These are phyloP conservation scores for Vicia faba DNA, from an alignment of 306 rosid genomes.

Conservation along the genomic window DNA sequence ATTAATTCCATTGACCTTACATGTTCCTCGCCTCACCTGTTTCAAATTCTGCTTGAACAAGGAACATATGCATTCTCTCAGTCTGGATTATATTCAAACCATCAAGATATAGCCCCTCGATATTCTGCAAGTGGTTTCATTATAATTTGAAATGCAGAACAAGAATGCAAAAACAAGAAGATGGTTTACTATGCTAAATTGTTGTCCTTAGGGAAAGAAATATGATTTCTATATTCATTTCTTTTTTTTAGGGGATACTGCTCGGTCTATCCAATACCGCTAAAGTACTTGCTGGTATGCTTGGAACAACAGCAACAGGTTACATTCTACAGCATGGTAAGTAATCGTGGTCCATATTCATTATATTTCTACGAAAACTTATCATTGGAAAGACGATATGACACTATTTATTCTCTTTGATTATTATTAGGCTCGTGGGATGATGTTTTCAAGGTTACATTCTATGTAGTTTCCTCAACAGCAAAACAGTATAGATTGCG, in stretches of 20 bases:
- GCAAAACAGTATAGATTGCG: too few species aligned
- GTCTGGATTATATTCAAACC: constrained; percentile 94
- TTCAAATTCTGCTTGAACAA: constrained; percentile 46
- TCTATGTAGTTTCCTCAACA: too few species aligned
- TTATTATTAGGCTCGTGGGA: constrained; percentile 86
- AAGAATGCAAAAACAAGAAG: neutral
- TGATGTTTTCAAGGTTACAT: constrained; percentile 93
- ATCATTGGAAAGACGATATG: constrained; percentile 21
- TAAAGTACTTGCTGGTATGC: constrained; percentile 92
- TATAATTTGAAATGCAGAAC: constrained; percentile 23
- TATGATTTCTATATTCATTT: too few species aligned
- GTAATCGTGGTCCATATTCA: too few species aligned
- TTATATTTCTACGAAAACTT: neutral
- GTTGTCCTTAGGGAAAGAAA: neutral
- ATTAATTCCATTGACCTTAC: too few species aligned
- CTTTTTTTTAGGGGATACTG: constrained; percentile 66
- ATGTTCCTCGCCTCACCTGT: too few species aligned
- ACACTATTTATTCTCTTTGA: constrained; percentile 3
- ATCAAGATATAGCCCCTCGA: constrained; percentile 97
- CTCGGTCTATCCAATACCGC: constrained; percentile 98
- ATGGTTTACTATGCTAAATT: neutral
- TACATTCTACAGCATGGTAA: constrained; percentile 91
- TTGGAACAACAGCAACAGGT: constrained; percentile 98
- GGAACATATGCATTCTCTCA: constrained; percentile 99
- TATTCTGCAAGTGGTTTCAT: constrained; percentile 71